Percentiles rank a stretch among this genome's conserved stretches.
Evolutionary conservation across 2,329 filamentous ascomycete species (phyloP).

Genomic region (Waltergamsia citrina): DNA sequence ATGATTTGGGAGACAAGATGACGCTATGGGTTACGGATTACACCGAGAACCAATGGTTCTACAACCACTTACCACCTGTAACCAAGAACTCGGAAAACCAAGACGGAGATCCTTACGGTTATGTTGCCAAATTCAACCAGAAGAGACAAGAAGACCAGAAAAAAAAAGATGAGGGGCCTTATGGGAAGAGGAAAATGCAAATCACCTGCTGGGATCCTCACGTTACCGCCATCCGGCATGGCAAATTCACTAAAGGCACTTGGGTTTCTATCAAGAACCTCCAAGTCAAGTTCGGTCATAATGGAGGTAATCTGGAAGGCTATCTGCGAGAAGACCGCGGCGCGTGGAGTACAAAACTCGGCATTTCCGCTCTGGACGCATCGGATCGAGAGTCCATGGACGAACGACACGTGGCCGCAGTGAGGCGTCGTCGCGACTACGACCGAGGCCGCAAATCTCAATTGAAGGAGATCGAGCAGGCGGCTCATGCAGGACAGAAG

Average conservation of each 20-base stretch:
- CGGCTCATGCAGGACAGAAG: constrained; percentile 26
- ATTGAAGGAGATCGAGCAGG: constrained; percentile 24
- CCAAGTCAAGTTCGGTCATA: constrained; percentile 50
- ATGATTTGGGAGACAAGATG: constrained; percentile 31
- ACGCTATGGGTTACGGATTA: constrained; percentile 77
- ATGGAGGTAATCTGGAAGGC: constrained; percentile 56
- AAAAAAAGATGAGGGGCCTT: constrained; percentile 48
- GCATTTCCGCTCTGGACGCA: constrained; percentile 42
- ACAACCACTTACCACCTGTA: constrained; percentile 27
- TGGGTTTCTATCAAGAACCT: constrained; percentile 65
- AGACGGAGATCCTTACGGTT: constrained; percentile 48
- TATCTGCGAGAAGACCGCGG: constrained; percentile 53
- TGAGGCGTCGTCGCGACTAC: constrained; percentile 58
- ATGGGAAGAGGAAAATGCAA: constrained; percentile 61
- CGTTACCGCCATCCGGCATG: constrained; percentile 42
- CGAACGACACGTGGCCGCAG: constrained; percentile 42
- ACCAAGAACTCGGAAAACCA: constrained; percentile 18
- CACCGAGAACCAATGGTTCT: constrained; percentile 59
- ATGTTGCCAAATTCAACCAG: constrained; percentile 25
- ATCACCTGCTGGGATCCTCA: constrained; percentile 65
- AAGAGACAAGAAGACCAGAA: constrained; percentile 4
- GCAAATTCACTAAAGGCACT: constrained; percentile 42
- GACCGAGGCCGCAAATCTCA: constrained; percentile 34
- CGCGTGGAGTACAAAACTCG: constrained; percentile 34
- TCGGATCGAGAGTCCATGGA: constrained; percentile 32